These are phyloP conservation scores for Nemania abortiva DNA, from an alignment of 2,329 filamentous ascomycete species.

Conservation along the genomic window DNA sequence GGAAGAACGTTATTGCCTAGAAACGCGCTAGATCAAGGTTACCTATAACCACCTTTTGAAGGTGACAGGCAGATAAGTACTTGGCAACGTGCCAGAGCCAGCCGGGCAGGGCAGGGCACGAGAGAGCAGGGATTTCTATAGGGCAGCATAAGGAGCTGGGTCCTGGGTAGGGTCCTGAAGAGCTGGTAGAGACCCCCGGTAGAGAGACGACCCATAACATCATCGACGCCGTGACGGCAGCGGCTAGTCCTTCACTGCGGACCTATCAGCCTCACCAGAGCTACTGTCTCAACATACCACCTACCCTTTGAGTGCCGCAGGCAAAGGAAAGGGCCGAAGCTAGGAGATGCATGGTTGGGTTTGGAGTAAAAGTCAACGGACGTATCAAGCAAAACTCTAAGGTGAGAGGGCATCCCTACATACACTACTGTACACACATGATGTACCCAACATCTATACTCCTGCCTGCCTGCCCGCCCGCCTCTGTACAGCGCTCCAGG, in stretches of 20 bases:
- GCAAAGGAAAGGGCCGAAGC: constrained; percentile 34
- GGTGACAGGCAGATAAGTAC: not conserved
- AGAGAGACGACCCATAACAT: constrained; percentile 29
- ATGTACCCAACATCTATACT: not conserved
- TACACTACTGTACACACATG: not conserved
- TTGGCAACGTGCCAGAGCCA: not conserved
- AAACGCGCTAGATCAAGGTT: not conserved
- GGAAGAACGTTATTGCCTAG: too few relatives aligned
- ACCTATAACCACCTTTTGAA: not conserved
- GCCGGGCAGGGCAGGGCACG: not conserved
- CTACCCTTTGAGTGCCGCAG: constrained; percentile 21
- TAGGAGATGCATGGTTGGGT: constrained; percentile 21
- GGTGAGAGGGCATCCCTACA: constrained; percentile 10
- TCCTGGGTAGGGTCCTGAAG: constrained; percentile 19
- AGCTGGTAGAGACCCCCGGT: not conserved
- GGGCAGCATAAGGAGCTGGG: constrained; percentile 30
- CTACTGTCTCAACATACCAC: constrained; percentile 18
- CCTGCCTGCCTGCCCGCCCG: not conserved
- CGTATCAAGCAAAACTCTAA: not conserved
- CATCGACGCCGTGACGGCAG: constrained; percentile 32
- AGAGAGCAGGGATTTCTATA: constrained; percentile 30
- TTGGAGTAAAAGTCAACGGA: constrained; percentile 9
- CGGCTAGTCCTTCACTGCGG: constrained; percentile 26
- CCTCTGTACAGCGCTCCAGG: not conserved
- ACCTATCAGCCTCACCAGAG: constrained; percentile 31